Evolutionary conservation across 2,329 filamentous ascomycete genomes (phyloP).

Genomic region (Penicillium glabrum): DNA sequence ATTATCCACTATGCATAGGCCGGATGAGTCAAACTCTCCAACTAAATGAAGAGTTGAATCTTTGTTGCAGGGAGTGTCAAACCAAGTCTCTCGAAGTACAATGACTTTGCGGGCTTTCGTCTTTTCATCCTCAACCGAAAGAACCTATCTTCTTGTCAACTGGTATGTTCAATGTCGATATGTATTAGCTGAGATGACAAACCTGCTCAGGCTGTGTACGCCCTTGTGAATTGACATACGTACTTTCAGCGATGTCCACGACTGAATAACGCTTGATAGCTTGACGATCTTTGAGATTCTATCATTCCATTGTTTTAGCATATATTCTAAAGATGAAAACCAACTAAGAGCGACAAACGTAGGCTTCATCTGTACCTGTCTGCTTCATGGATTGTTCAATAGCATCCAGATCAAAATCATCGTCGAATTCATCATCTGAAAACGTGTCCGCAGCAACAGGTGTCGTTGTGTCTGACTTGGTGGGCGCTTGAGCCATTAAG

Average conservation of each 20-base stretch:
- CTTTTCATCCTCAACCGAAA: slow-evolving; percentile 79
- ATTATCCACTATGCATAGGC: slow-evolving; percentile 81
- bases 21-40: slow-evolving; percentile 67
- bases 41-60: slow-evolving; percentile 85
- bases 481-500: slow-evolving; percentile 1
- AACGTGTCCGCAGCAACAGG: slow-evolving; percentile 35
- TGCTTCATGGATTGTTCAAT: slow-evolving; percentile 61
- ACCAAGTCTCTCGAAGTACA: slow-evolving; percentile 81
- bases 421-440: slow-evolving; percentile 72
- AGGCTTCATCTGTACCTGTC: slow-evolving; percentile 69
- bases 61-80: slow-evolving; percentile 71
- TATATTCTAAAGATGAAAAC: slow-evolving; percentile 31
- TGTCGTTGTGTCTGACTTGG: not conserved
- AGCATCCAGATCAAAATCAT: slow-evolving; percentile 60
- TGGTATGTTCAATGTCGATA: not conserved
- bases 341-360: slow-evolving; percentile 55
- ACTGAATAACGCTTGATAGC: slow-evolving; percentile 86
- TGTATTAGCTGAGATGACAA: slow-evolving; percentile 21
- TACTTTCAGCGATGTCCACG: slow-evolving; percentile 68
- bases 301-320: slow-evolving; percentile 66
- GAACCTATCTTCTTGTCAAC: slow-evolving; percentile 55
- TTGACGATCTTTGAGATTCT: slow-evolving; percentile 61
- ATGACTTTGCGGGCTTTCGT: slow-evolving; percentile 67
- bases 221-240: slow-evolving; percentile 65
- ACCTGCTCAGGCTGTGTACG: slow-evolving; percentile 70